Evolutionary conservation across 179 eudicot genomes (phyloP), one percentile per base, ranked within the genome.

Genomic region (Beta corolliflora): DNA sequence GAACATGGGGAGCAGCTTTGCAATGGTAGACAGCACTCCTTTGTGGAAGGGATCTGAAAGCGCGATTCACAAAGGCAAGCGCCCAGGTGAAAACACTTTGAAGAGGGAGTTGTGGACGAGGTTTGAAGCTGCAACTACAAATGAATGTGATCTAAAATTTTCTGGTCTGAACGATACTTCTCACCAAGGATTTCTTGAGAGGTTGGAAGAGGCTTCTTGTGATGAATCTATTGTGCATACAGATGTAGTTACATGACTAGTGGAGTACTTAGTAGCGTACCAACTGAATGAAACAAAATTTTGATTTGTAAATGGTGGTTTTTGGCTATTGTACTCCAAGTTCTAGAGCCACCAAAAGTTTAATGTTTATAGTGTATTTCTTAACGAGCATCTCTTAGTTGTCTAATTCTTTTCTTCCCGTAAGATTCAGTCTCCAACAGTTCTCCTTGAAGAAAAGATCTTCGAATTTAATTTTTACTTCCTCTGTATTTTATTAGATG

Each of bases 51-150:
- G 84, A 25, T 87, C 87, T 19, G 85, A 65, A 81, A 94, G 94
- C 85, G 84, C 81, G 65, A 75, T 86, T 31, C 78, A 61, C 72
- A 81, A 77, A 41, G 90, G 92, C 75, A 92, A 90, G 86, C 90
- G 75, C 44, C 92, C 94, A 31, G 99, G 99, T 75, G 99, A 96
- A 85, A 94, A 94, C 80, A 96, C 98, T 10, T 82, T 96, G 67
- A 96, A 96, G 91, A 94, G 81, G 83, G 99, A 96, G 82, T 87
- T 96, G 36, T 96, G 99, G 99, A 91, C 87, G 9, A 90, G 75
- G 86, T 94, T 96, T 73, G 98, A 96, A 81, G 99, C 92, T 77
- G 96, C 96, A 77, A 76, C 93, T 31, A 87, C 73, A 45, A 23
- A 56, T 55, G 90, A 79, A 53, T 44, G 83, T 75, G 81, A 59